phyloP scores from a whole-genome alignment of 305 asterid species.

The Fraxinus sp. region DNA sequence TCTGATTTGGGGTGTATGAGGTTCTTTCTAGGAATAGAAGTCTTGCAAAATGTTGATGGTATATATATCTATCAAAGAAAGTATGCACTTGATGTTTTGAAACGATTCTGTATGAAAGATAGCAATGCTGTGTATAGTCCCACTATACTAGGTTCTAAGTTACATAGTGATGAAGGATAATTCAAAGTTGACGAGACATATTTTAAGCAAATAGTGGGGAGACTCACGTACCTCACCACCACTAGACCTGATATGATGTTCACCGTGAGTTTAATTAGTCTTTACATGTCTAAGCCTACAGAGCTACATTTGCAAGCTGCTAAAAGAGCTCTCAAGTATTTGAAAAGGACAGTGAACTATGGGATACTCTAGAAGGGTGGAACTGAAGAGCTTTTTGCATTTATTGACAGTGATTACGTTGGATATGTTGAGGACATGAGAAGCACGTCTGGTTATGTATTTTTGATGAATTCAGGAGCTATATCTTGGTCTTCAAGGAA shows the following conservation, averaged over 20 bases:
- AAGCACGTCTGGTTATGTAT: conserved; percentile 2
- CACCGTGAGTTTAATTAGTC: not conserved
- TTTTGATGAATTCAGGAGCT: not conserved
- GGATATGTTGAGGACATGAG: not conserved
- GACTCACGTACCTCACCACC: not conserved
- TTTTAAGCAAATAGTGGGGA: not conserved
- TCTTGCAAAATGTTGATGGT: not conserved
- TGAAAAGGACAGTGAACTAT: not conserved
- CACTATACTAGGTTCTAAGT: not conserved
- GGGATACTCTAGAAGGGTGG: not conserved
- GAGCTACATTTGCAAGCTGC: not conserved
- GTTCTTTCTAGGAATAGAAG: not conserved
- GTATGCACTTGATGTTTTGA: conserved; percentile 2
- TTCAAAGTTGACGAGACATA: not conserved
- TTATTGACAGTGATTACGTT: conserved; percentile 3
- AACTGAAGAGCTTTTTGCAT: not conserved
- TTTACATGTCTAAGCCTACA: conserved; percentile 11
- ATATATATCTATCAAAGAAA: not conserved
- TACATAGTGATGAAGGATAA: not conserved
- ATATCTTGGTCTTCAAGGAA: conserved; percentile 8
- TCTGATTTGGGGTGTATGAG: not conserved
- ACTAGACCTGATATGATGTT: conserved; percentile 10
- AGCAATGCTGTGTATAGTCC: not conserved
- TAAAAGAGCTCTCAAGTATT: not conserved
- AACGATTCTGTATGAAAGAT: not conserved